Evolutionary conservation across 305 asterid species (phyloP).

Genomic region (Fraxinus sp.): DNA sequence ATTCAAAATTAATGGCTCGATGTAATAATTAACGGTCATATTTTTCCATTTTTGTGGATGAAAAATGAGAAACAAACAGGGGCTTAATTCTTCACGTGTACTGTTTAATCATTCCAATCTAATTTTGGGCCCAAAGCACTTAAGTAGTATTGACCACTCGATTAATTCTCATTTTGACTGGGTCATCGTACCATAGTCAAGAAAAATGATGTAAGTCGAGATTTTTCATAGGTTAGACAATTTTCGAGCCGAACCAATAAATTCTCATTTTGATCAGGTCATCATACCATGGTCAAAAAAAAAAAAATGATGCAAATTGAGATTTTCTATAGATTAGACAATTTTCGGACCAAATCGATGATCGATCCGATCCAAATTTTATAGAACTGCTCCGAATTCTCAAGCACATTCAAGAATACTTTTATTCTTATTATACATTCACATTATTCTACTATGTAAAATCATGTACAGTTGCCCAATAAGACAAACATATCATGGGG

Average conservation of each 20-base stretch:
- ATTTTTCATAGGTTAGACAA: background rate
- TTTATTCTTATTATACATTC: background rate
- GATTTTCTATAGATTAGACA: too few relatives aligned
- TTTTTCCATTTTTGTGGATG: too few relatives aligned
- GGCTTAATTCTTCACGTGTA: slow-evolving; percentile 24
- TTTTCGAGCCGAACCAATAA: background rate
- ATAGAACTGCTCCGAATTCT: background rate
- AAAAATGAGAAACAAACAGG: too few relatives aligned
- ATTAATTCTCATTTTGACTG: background rate
- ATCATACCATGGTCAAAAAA: background rate
- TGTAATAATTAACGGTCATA: too few relatives aligned
- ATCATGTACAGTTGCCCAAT: background rate
- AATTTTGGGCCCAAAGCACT: slow-evolving; percentile 7
- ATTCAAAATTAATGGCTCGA: too few relatives aligned
- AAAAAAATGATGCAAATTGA: background rate
- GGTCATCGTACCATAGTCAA: background rate
- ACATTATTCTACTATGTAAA: background rate
- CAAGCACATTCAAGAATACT: background rate
- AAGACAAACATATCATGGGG: slow-evolving; percentile 17
- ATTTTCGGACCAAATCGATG: background rate
- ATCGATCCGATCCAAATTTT: background rate
- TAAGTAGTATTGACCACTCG: background rate
- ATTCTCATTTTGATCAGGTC: background rate
- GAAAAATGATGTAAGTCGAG: background rate
- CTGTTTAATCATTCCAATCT: background rate